Evolutionary conservation across 75 land plant genomes (phyloP).

Genomic region (Pseudotsuga menziesii): DNA sequence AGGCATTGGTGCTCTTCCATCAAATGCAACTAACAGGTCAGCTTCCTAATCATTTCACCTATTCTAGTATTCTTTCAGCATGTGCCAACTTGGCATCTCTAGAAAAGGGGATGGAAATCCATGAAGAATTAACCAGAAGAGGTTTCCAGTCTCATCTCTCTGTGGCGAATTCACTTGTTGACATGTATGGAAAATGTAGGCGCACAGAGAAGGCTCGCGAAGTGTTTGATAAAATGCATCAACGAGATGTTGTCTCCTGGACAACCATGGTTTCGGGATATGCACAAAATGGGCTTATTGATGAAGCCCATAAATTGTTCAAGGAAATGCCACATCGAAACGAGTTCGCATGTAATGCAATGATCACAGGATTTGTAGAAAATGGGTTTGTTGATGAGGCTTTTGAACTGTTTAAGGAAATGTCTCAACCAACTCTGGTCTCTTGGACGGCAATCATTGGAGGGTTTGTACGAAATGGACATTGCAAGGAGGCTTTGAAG

Average conservation of each 20-base stretch:
- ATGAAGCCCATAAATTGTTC: background rate
- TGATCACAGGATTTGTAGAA: constrained; percentile 18
- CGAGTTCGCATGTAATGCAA: constrained; percentile 9
- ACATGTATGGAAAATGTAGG: background rate
- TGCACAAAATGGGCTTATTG: background rate
- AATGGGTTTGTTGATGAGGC: constrained; percentile 16
- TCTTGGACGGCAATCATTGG: constrained; percentile 25
- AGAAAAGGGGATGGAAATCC: constrained; percentile 10
- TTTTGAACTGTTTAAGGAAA: constrained; percentile 8
- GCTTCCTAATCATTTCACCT: constrained; percentile 22
- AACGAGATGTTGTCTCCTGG: background rate
- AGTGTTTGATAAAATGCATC: background rate
- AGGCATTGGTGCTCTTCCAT: constrained; percentile 21
- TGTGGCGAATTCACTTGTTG: constrained; percentile 12
- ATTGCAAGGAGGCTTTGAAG: constrained; percentile 10
- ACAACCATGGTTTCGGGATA: background rate
- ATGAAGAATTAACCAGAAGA: constrained; percentile 4
- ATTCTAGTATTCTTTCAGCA: constrained; percentile 17
- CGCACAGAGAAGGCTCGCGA: background rate
- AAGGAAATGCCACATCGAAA: background rate
- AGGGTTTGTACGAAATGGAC: constrained; percentile 23
- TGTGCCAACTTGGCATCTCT: constrained; percentile 2
- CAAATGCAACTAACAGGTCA: constrained; percentile 35
- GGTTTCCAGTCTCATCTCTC: constrained; percentile 21
- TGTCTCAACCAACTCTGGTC: constrained; percentile 17